Evolutionary conservation across 139 green algal genomes (phyloP).

Genomic region (Chlamydomonas applanata): DNA sequence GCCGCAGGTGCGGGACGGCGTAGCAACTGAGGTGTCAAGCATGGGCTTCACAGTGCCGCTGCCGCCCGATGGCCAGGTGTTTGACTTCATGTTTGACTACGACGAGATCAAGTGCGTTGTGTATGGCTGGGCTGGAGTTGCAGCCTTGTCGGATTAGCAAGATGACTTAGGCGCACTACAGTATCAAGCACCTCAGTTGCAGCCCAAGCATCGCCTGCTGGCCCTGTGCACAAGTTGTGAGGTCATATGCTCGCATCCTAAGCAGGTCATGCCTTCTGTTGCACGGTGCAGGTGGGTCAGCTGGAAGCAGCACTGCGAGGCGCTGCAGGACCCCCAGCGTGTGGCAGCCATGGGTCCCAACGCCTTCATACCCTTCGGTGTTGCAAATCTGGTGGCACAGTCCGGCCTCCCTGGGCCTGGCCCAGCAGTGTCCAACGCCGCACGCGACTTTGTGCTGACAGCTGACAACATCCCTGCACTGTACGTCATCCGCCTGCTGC

Average conservation of each 20-base stretch:
- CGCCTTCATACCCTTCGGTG: constrained; percentile 36
- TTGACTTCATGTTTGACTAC: constrained; percentile 45
- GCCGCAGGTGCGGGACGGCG: constrained; percentile 4
- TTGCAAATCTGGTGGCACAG: constrained; percentile 14
- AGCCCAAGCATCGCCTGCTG: too few species aligned
- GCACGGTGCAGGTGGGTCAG: constrained; percentile 23
- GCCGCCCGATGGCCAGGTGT: constrained; percentile 36
- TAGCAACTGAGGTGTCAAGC: constrained; percentile 14
- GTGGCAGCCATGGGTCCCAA: constrained; percentile 14
- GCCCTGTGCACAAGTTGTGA: too few species aligned
- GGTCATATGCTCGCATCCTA: too few species aligned
- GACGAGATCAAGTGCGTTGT: constrained; percentile 15
- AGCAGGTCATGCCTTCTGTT: too few species aligned
- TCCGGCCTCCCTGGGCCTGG: neutral
- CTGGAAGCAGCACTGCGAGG: constrained; percentile 24
- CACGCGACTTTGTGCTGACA: constrained; percentile 28
- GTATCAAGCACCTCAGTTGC: too few species aligned
- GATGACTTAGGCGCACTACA: too few species aligned
- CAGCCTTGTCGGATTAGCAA: too few species aligned
- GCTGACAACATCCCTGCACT: constrained; percentile 33
- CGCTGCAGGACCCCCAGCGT: constrained; percentile 19
- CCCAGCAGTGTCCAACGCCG: neutral
- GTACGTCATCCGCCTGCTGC: constrained; percentile 29
- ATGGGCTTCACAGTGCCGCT: constrained; percentile 37
- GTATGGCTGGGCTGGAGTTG: neutral